These are phyloP conservation scores for Xylaria longipes DNA, from an alignment of 495 filamentous ascomycete species.

Conservation along the genomic window DNA sequence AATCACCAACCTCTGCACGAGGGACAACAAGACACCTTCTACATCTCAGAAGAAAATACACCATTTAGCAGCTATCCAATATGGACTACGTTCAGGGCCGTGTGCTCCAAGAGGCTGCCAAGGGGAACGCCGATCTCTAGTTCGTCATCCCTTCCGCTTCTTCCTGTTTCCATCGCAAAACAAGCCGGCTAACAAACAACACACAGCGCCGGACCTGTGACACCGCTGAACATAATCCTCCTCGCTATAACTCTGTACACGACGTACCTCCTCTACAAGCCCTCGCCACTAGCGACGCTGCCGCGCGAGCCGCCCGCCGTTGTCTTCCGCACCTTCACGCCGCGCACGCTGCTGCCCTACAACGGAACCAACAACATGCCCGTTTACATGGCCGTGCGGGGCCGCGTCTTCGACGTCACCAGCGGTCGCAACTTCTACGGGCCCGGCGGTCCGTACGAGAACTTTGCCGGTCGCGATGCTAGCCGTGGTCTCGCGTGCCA, in stretches of 20 bases:
- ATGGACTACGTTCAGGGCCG: conserved; percentile 66
- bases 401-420: conserved; percentile 85
- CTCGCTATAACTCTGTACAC: conserved; percentile 71
- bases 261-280: conserved; percentile 71
- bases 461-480: conserved; percentile 96
- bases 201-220: conserved; percentile 66
- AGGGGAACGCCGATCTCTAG: conserved; percentile 36
- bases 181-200: conserved; percentile 26
- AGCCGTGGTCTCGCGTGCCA: conserved; percentile 86
- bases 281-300: conserved; percentile 57
- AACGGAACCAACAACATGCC: conserved; percentile 77
- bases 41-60: not conserved
- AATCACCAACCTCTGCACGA: not conserved
- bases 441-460: conserved; percentile 89
- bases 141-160: conserved; percentile 31
- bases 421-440: conserved; percentile 91
- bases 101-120: conserved; percentile 56
- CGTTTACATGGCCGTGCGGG: conserved; percentile 85
- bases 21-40: not conserved
- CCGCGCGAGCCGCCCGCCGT: conserved; percentile 74
- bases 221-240: conserved; percentile 82
- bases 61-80: not conserved
- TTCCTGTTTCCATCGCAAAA: not conserved
- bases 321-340: conserved; percentile 92
- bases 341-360: conserved; percentile 82